Conservation (phyloP, 2,329 filamentous ascomycete genomes). For the Sporothrix pseudoabietina region DNA sequence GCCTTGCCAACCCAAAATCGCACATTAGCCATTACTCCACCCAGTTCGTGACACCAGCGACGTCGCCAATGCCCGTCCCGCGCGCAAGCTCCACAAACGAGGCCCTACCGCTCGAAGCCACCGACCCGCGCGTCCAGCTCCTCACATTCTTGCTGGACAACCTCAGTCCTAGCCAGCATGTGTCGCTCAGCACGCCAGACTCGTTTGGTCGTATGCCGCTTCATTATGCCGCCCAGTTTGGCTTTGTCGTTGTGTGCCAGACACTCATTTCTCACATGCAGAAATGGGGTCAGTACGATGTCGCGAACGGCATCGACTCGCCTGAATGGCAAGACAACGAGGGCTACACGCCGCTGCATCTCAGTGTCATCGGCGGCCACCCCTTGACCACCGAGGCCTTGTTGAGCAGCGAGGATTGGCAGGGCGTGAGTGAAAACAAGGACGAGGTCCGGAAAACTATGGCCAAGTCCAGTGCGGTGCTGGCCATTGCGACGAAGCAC, state of each 20-base stretch:
- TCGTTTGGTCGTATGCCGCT: conserved; percentile 80
- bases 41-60: conserved; percentile 78
- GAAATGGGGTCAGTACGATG: conserved; percentile 83
- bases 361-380: conserved; percentile 90
- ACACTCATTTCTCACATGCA: conserved; percentile 87
- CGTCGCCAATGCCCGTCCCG: conserved; percentile 65
- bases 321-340: conserved; percentile 89
- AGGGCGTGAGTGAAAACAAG: conserved; percentile 63
- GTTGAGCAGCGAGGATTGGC: conserved; percentile 78
- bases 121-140: conserved; percentile 76
- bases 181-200: conserved; percentile 69
- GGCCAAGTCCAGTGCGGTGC: conserved; percentile 81
- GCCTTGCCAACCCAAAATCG: conserved; percentile 47
- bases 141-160: conserved; percentile 65
- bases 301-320: conserved; percentile 82
- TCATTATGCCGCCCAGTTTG: conserved; percentile 93
- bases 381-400: conserved; percentile 80
- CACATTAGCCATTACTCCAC: conserved; percentile 58
- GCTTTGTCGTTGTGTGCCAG: conserved; percentile 87
- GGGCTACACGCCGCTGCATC: conserved; percentile 85
- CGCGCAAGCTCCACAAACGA: conserved; percentile 67
- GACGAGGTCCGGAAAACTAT: conserved; percentile 67
- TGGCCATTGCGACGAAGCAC: conserved; percentile 84
- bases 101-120: conserved; percentile 63
- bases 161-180: conserved; percentile 67